Evolutionary conservation across 805 yeast species (phyloP).

Genomic region (Zygoascus biomembranicola): DNA sequence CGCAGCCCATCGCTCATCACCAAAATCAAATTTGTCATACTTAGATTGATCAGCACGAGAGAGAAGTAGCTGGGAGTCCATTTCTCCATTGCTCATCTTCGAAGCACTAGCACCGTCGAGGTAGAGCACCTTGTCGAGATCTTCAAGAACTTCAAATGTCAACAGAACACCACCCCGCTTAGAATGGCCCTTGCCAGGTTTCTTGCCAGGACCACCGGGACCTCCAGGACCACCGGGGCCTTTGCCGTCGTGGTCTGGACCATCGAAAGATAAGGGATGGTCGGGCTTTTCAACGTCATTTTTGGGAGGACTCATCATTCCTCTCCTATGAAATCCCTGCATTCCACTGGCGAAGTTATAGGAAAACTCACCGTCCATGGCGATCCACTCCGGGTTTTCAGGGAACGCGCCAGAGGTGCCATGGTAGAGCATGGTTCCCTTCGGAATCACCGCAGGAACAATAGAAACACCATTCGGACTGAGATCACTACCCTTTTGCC

Average conservation of each 20-base stretch:
- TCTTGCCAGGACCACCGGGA: neutral
- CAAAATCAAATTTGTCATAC: constrained; percentile 19
- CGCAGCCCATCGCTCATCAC: constrained; percentile 40
- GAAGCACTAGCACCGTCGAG: constrained; percentile 66
- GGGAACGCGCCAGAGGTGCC: constrained; percentile 40
- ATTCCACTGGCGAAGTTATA: constrained; percentile 20
- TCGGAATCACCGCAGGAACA: constrained; percentile 3
- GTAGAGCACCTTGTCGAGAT: constrained; percentile 39
- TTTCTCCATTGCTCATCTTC: constrained; percentile 45
- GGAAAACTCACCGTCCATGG: constrained; percentile 56
- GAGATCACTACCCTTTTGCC: constrained; percentile 1
- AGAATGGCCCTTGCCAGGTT: neutral
- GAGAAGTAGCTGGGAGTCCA: constrained; percentile 45
- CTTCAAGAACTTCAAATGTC: constrained; percentile 41
- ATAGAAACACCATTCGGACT: constrained; percentile 4
- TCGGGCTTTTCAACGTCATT: neutral
- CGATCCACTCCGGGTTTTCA: constrained; percentile 48
- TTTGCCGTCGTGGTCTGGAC: neutral
- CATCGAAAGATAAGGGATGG: neutral
- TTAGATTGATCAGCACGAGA: constrained; percentile 28
- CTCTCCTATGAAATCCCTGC: neutral
- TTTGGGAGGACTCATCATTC: neutral
- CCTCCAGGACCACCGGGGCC: neutral
- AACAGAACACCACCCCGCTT: neutral
- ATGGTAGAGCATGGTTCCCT: constrained; percentile 49